phyloP scores from a whole-genome alignment of 2,329 filamentous ascomycete species.

The Ascochyta pisi region DNA sequence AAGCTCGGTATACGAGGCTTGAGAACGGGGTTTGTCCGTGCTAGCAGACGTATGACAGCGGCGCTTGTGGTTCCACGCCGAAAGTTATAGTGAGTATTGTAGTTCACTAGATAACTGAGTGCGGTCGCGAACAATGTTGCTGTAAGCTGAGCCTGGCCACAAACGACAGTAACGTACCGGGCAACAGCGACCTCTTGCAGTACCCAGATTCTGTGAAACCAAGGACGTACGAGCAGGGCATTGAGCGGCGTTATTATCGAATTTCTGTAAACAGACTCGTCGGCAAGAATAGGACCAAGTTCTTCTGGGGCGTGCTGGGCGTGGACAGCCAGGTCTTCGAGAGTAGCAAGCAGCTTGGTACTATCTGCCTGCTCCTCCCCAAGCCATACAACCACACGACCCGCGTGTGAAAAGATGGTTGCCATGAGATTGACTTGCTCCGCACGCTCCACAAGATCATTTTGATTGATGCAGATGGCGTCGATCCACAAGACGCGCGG shows the following conservation, averaged over 20 bases:
- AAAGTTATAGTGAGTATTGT: no score
- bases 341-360: not conserved
- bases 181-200: not conserved
- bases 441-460: slow-evolving; percentile 5
- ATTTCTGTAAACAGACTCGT: no score
- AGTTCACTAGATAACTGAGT: not conserved
- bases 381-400: slow-evolving; percentile 17
- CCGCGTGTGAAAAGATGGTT: slow-evolving; percentile 15
- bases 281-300: no score
- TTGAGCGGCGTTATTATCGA: no score
- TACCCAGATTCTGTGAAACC: not conserved
- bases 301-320: not conserved
- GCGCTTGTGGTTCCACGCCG: no score
- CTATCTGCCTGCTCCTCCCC: not conserved
- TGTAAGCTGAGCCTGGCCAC: not conserved
- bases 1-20: no score
- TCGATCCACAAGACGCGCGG: slow-evolving; percentile 17
- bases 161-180: not conserved
- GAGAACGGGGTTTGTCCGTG: no score
- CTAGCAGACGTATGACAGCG: no score
- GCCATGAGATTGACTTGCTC: slow-evolving; percentile 21
- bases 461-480: slow-evolving; percentile 25
- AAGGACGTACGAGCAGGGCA: not conserved
- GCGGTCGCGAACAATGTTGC: not conserved
- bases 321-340: not conserved